A percentile compares a stretch with the other conserved stretches of the same genome.
These are phyloP conservation scores for Brassica hybrid DNA, from an alignment of 441 rosid species.

Conservation along the genomic window DNA sequence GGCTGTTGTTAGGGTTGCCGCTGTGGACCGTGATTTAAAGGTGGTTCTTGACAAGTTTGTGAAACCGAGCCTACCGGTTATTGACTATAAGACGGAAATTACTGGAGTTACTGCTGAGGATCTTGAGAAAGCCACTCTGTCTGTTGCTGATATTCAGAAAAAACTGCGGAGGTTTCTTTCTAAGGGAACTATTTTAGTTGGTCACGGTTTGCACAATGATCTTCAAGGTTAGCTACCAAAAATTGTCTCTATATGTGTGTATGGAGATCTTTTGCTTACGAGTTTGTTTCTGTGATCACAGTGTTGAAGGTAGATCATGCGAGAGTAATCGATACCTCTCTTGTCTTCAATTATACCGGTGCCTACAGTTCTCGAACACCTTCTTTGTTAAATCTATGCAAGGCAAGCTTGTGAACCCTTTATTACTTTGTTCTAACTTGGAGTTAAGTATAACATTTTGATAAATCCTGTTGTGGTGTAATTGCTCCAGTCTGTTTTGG, in stretches of 20 bases:
- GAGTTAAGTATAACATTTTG: not conserved
- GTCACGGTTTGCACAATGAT: slow-evolving; percentile 85
- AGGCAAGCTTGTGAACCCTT: slow-evolving; percentile 55
- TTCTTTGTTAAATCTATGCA: slow-evolving; percentile 78
- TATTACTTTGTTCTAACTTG: not conserved
- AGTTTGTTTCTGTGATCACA: slow-evolving; percentile 50
- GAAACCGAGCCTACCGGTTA: slow-evolving; percentile 71
- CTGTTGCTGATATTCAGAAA: slow-evolving; percentile 79
- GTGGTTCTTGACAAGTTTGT: slow-evolving; percentile 77
- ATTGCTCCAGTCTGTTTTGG: slow-evolving; percentile 63
- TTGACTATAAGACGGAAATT: slow-evolving; percentile 72
- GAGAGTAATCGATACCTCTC: slow-evolving; percentile 83
- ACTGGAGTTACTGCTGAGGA: slow-evolving; percentile 80
- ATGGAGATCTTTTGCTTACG: slow-evolving; percentile 20
- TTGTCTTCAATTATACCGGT: slow-evolving; percentile 60
- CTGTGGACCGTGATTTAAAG: slow-evolving; percentile 75
- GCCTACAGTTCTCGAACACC: slow-evolving; percentile 46
- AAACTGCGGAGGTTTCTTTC: slow-evolving; percentile 73
- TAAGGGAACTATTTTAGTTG: slow-evolving; percentile 71
- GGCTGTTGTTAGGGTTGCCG: slow-evolving; percentile 81
- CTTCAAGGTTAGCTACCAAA: slow-evolving; percentile 59
- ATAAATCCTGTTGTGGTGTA: not conserved
- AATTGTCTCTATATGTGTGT: not conserved
- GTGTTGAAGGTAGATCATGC: slow-evolving; percentile 87
- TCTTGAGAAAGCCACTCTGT: slow-evolving; percentile 63